Conservation (phyloP, 2,329 filamentous ascomycete species). For the Venturia carpophila region DNA sequence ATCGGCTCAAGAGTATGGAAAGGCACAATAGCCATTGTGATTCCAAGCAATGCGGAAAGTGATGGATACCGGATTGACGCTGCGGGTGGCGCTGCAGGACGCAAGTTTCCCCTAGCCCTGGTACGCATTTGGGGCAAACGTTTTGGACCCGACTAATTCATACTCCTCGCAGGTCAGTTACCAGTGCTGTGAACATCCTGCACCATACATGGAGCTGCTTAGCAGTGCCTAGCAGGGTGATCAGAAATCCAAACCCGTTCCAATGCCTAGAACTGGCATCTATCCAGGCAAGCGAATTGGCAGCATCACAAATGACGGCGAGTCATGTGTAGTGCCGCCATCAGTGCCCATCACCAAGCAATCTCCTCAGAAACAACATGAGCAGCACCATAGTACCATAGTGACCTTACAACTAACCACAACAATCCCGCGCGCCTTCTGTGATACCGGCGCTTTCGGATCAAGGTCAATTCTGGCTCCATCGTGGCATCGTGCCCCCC, state of each 20-base stretch:
- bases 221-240: too few relatives aligned
- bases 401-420: background rate
- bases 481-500: background rate
- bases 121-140: background rate
- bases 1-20: background rate
- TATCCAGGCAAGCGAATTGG: too few relatives aligned
- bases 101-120: background rate
- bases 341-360: background rate
- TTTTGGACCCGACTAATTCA: background rate
- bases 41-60: background rate
- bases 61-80: background rate
- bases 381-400: background rate
- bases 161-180: background rate
- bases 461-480: background rate
- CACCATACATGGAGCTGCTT: background rate
- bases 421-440: background rate
- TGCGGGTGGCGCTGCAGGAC: background rate
- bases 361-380: conserved; percentile 4
- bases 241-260: background rate
- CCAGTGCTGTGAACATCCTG: background rate
- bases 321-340: background rate
- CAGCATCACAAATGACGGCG: too few relatives aligned
- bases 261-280: too few relatives aligned
- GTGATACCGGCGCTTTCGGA: background rate
- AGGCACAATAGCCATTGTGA: too few relatives aligned